Evolutionary conservation across 169 alveolate genomes (phyloP).

Genomic region (Plasmodium cynomolgi): DNA sequence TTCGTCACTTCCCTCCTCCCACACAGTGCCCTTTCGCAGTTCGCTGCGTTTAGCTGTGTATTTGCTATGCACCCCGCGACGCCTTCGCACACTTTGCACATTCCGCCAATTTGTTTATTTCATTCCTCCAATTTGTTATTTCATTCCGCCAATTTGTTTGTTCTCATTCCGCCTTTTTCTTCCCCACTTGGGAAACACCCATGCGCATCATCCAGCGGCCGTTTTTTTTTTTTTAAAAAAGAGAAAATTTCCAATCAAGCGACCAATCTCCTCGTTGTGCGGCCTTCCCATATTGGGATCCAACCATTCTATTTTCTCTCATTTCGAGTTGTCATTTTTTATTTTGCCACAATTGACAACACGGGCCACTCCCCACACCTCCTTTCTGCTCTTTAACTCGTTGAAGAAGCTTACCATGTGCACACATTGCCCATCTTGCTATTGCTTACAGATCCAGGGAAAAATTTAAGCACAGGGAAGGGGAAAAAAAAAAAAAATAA

Average conservation of each 20-base stretch:
- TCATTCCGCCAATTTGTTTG: neutral
- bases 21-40: neutral
- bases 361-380: neutral
- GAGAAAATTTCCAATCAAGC: neutral
- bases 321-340: neutral
- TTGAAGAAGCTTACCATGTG: constrained; percentile 60
- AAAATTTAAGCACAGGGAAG: neutral
- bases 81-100: neutral
- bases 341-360: neutral
- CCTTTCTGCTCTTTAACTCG: neutral
- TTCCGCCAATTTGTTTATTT: neutral
- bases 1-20: neutral
- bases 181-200: neutral
- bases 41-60: neutral
- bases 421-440: constrained; percentile 73
- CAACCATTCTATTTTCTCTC: neutral
- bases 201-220: neutral
- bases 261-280: neutral
- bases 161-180: neutral
- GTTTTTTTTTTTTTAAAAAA: neutral
- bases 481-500: neutral
- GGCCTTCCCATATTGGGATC: neutral
- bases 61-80: neutral
- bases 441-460: neutral
- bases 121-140: neutral